phyloP scores from a whole-genome alignment of 2,329 filamentous ascomycete genomes.

The Aspergillus fijiensis region DNA sequence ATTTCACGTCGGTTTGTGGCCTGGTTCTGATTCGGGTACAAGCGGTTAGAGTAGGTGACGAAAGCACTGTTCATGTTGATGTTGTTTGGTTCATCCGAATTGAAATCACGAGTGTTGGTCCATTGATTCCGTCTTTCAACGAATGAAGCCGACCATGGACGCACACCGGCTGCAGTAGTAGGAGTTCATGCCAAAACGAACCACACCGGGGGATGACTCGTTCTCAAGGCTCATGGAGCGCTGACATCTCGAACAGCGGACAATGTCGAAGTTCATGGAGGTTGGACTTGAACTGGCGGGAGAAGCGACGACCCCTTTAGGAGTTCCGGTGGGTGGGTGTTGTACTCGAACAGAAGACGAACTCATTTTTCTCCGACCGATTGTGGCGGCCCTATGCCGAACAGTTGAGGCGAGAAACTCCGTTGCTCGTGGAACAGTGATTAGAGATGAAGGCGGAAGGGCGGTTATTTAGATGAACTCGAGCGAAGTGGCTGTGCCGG shows the following conservation, averaged over 20 bases:
- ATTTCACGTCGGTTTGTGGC: not conserved
- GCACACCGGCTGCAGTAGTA: constrained; percentile 51
- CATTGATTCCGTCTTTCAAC: constrained; percentile 27
- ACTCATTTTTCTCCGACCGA: constrained; percentile 31
- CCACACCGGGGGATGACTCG: constrained; percentile 36
- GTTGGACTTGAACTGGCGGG: constrained; percentile 26
- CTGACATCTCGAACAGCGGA: constrained; percentile 51
- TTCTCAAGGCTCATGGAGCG: constrained; percentile 46
- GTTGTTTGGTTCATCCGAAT: not conserved
- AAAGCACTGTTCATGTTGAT: not conserved
- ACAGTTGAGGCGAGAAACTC: not conserved
- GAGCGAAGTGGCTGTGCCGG: not conserved
- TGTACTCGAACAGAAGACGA: constrained; percentile 38
- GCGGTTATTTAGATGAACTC: not conserved
- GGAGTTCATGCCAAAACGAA: constrained; percentile 51
- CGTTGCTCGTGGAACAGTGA: not conserved
- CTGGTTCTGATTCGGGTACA: not conserved
- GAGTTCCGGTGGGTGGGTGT: constrained; percentile 25
- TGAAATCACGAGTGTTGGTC: constrained; percentile 1
- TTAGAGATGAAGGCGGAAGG: not conserved
- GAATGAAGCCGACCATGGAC: constrained; percentile 45
- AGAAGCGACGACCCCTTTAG: constrained; percentile 24
- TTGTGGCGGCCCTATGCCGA: not conserved
- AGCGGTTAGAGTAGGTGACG: constrained; percentile 1
- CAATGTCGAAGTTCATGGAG: constrained; percentile 38